These are phyloP conservation scores for Nicotiana attenuata DNA, from an alignment of 257 asterid species.

Conservation along the genomic window DNA sequence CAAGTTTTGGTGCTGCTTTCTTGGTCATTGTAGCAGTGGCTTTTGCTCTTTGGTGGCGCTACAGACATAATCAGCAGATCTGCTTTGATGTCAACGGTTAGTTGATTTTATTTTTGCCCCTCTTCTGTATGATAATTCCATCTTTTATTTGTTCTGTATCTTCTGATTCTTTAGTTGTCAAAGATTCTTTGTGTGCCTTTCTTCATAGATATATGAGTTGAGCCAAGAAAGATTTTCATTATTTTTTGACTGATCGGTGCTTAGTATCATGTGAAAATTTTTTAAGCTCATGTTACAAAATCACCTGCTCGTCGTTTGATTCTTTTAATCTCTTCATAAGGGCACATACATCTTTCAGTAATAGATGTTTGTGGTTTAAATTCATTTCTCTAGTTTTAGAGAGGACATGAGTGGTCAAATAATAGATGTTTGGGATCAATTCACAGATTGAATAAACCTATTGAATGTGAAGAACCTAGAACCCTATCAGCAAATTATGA, in stretches of 20 bases:
- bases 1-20: constrained; percentile 63
- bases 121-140: not conserved
- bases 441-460: not conserved
- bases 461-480: not conserved
- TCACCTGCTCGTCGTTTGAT: not conserved
- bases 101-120: constrained; percentile 7
- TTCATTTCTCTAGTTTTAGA: not conserved
- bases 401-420: not conserved
- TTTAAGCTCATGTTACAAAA: not conserved
- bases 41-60: constrained; percentile 71
- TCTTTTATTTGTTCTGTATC: not conserved
- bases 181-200: not conserved
- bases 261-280: not conserved
- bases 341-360: too few species aligned
- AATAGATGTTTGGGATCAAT: not conserved
- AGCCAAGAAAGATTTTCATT: not conserved
- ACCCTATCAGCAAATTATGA: not conserved
- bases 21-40: constrained; percentile 36
- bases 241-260: not conserved
- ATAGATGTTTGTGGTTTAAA: not conserved
- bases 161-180: not conserved
- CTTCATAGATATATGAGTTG: not conserved
- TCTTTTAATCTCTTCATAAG: not conserved
- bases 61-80: constrained; percentile 79
- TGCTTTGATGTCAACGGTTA: constrained; percentile 90